Evolutionary conservation across 2,329 filamentous ascomycete species (phyloP), one percentile per base, ranked within the genome.

Genomic region (Scedosporium minutisporum): DNA sequence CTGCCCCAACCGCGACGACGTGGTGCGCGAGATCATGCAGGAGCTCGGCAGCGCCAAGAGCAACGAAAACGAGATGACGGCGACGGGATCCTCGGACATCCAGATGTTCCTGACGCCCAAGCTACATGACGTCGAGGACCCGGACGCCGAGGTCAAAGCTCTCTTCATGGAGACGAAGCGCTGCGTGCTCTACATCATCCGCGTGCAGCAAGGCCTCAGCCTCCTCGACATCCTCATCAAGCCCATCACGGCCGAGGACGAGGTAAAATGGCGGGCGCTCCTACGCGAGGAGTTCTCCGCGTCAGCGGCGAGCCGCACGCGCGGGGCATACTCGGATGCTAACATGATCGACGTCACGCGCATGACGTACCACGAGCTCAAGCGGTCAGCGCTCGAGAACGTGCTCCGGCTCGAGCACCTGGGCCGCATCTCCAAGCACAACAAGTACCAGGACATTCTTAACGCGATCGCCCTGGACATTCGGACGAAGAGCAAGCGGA

Each of bases 151-250:
- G 64, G 82, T 95, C 66, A 97, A 97, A 76, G 83, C 92, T 1
- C 82, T 99, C 3, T 97, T 97, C 73, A 97, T 97, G 87, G 95
- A 97, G 76, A 97, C 95, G 2, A 99, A 99, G 78, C 87, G 95
- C 69, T 96, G 95, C 71, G 89, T 97, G 48, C 80, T 99, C 65
- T 99, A 97, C 76, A 97, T 99, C 73, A 97, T 99, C 71, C 89
- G 95, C 64, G 89, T 99, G 42, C 96, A 99, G 75, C 91, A 90
- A 2, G 95, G 95, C 7, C 79, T 87, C 60, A 96, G 93, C 69
- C 83, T 99, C n/a, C 86, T 97, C 74, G 93, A 97, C 65, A 96
- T 99, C 65, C 85, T 99, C 68, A 88, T 96, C 66, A 96, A 95
- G 71, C 91, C 91, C 16, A 92, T 97, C 66, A 86, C 83, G 0